Evolutionary conservation across 1,284 basidiomycete species (phyloP).

Genomic region (Rhodotorula sp.): DNA sequence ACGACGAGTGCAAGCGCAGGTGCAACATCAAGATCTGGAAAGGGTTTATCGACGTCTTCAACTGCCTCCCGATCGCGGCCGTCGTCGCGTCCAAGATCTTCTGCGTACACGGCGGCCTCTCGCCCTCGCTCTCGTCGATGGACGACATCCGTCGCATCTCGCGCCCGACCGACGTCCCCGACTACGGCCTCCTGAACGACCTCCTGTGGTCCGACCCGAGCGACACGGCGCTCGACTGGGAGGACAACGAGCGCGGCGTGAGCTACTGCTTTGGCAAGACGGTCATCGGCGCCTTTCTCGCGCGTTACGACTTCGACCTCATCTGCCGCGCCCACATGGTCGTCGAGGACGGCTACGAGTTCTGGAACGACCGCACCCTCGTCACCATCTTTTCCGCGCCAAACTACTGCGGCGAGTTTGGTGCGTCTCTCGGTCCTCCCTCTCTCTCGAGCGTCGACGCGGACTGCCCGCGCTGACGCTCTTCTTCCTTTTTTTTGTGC

Average conservation of each 20-base stretch:
- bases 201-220: conserved; percentile 98
- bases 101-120: conserved; percentile 97
- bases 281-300: conserved; percentile 87
- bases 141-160: conserved; percentile 99
- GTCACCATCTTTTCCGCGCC: conserved; percentile 99
- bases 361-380: conserved; percentile 98
- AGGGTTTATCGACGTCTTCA: conserved; percentile 99
- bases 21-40: conserved; percentile 99
- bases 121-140: conserved; percentile 96
- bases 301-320: conserved; percentile 83
- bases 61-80: conserved; percentile 96
- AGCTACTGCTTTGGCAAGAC: conserved; percentile 99
- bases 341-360: conserved; percentile 94
- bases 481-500: background rate
- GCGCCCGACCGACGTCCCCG: conserved; percentile 98
- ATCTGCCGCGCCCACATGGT: conserved; percentile 99
- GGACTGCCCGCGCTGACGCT: background rate
- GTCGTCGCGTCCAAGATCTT: conserved; percentile 99
- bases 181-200: conserved; percentile 96
- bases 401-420: conserved; percentile 84
- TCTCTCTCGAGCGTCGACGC: background rate
- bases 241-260: conserved; percentile 99
- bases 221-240: conserved; percentile 97
- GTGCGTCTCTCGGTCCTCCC: background rate
- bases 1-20: conserved; percentile 99